A percentile compares a stretch with the other conserved stretches of the same genome.
These are phyloP conservation scores for Heterobasidion parviporum DNA, from an alignment of 1,284 basidiomycete genomes.

Conservation along the genomic window DNA sequence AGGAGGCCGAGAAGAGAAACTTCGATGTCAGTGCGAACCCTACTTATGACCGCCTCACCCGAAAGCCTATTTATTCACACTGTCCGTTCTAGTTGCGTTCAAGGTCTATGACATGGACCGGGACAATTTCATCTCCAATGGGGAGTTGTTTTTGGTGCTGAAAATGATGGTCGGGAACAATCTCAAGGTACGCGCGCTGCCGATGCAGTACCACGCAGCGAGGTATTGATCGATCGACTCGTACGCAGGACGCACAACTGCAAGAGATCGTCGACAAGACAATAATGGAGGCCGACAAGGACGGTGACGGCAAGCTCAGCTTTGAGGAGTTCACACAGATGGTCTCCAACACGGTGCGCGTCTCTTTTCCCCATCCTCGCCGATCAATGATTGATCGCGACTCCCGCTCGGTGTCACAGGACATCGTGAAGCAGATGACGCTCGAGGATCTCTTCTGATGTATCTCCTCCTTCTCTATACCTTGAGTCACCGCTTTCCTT, in stretches of 20 bases:
- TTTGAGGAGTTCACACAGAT: conserved; percentile 97
- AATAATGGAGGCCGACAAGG: conserved; percentile 98
- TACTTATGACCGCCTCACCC: background rate
- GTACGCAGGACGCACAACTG: conserved; percentile 85
- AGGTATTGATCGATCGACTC: too few relatives aligned
- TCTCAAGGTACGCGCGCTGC: conserved; percentile 60
- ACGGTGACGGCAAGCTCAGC: conserved; percentile 94
- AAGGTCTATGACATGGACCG: conserved; percentile 99
- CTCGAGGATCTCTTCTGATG: conserved; percentile 82
- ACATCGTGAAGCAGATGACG: conserved; percentile 98
- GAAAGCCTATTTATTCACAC: too few relatives aligned
- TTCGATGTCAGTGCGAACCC: conserved; percentile 67
- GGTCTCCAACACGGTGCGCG: conserved; percentile 87
- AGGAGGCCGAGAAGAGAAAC: conserved; percentile 93
- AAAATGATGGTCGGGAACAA: conserved; percentile 99
- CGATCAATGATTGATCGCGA: background rate
- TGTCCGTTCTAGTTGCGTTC: conserved; percentile 68
- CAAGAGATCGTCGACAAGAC: conserved; percentile 99
- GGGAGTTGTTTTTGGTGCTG: conserved; percentile 94
- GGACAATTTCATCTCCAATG: conserved; percentile 97
- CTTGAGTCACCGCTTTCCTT: too few relatives aligned
- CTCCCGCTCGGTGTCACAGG: conserved; percentile 30
- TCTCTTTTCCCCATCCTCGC: conserved; percentile 17
- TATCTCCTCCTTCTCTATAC: too few relatives aligned
- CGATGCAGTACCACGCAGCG: too few relatives aligned